These are phyloP conservation scores for Cystobasidium pallidum DNA, from an alignment of 1,284 basidiomycete genomes.

Conservation along the genomic window DNA sequence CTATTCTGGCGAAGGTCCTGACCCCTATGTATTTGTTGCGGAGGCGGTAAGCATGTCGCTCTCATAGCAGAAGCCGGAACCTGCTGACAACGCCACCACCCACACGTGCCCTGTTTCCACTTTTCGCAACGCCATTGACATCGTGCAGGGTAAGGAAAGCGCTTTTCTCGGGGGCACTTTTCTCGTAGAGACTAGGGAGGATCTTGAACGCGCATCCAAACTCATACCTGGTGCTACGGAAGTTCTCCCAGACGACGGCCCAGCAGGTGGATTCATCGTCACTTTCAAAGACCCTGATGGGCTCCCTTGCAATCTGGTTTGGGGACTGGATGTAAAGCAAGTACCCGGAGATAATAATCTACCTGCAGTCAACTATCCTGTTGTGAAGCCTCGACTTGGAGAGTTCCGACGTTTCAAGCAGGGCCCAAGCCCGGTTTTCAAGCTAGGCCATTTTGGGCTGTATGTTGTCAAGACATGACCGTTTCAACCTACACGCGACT, in stretches of 20 bases:
- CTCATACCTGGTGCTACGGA: conserved; percentile 44
- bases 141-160: conserved; percentile 21
- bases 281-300: conserved; percentile 49
- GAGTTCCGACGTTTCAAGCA: conserved; percentile 45
- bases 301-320: conserved; percentile 49
- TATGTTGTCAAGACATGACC: too few species aligned
- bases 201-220: conserved; percentile 47
- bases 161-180: conserved; percentile 40
- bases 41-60: conserved; percentile 38
- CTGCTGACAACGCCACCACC: neutral
- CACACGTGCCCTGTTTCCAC: neutral
- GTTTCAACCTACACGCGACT: too few species aligned
- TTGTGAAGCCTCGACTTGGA: conserved; percentile 35
- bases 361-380: conserved; percentile 36
- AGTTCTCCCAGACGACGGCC: conserved; percentile 43
- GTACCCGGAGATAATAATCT: conserved; percentile 10
- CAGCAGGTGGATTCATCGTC: conserved; percentile 48
- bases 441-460: conserved; percentile 51
- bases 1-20: conserved; percentile 48
- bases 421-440: conserved; percentile 46
- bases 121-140: neutral
- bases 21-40: conserved; percentile 49
- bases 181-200: conserved; percentile 45
- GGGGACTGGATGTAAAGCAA: conserved; percentile 44
- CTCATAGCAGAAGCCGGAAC: too few species aligned